Conservation (phyloP, 441 rosid species). For the Manihot esculenta region DNA sequence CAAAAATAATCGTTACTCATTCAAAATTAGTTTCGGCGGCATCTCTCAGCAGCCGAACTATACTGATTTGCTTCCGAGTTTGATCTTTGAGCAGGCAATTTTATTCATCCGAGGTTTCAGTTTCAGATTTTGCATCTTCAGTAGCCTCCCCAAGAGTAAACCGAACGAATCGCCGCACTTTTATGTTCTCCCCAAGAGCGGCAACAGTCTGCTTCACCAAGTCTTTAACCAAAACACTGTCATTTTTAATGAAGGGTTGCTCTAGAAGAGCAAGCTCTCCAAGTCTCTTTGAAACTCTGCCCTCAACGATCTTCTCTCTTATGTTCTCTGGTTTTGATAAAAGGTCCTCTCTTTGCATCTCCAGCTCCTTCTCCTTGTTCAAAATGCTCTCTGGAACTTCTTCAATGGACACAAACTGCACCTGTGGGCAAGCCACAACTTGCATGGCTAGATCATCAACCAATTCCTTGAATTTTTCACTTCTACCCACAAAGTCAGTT, state of each 20-base stretch:
- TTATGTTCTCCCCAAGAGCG: slow-evolving; percentile 81
- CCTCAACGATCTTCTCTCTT: slow-evolving; percentile 79
- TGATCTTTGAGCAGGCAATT: not conserved
- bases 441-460: slow-evolving; percentile 95
- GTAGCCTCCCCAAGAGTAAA: slow-evolving; percentile 71
- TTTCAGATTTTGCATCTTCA: slow-evolving; percentile 27
- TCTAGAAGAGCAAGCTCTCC: slow-evolving; percentile 76
- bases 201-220: slow-evolving; percentile 79
- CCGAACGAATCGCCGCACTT: slow-evolving; percentile 58
- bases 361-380: slow-evolving; percentile 72
- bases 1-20: slow-evolving; percentile 16
- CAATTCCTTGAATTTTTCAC: slow-evolving; percentile 81
- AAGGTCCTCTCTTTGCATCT: slow-evolving; percentile 92
- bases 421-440: slow-evolving; percentile 86
- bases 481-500: slow-evolving; percentile 92
- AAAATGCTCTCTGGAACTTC: slow-evolving; percentile 54
- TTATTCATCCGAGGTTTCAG: slow-evolving; percentile 15
- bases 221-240: slow-evolving; percentile 68
- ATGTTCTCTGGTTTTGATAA: slow-evolving; percentile 82
- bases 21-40: slow-evolving; percentile 28
- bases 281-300: slow-evolving; percentile 76
- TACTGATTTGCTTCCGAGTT: not conserved
- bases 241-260: slow-evolving; percentile 76
- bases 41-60: not conserved
- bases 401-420: slow-evolving; percentile 67